Evolutionary conservation across 805 yeast genomes (phyloP), one percentile per base, ranked within the genome.

Genomic region (Diddensiella caesifluorescens): DNA sequence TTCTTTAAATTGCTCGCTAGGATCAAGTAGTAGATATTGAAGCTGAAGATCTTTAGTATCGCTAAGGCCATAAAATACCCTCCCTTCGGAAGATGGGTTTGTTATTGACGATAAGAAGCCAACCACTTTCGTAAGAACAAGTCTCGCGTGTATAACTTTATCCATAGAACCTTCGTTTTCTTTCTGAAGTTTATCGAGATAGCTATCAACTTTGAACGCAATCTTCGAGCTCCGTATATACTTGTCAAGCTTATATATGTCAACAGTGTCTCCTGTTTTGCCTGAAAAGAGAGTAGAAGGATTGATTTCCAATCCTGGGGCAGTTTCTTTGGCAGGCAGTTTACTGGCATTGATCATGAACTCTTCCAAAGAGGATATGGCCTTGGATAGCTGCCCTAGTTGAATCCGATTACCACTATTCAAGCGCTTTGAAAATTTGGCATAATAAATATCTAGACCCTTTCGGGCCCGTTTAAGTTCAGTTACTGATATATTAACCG

Each of bases 41-140:
- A 89, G 52, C 2, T 65, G 54, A 0, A 59, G 47, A 4, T 49
- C 53, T 0, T 52, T 41, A 13, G 34, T 21, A 15, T 53, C 58
- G 37, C 10, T 65, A 41, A 6, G 49, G 41, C 79, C 84, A 66
- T 81, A 84, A 52, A 82, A 87, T 48, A 82, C 73, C 49, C 77
- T 77, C 0, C 97, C 97, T 55, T 87, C 95, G 23, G 70, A 62
- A 0, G 87, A 73, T 1, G 95, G 94, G 56, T 85, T 83, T 0
- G 82, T 66, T 3, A 88, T 64, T 10, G 81, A 68, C 32, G 71
- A 66, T 21, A 89, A 57, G 50, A 89, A 89, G 9, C 75, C 69
- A 10, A 80, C 66, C 2, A 89, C 67, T 48, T 76, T 77, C 59
- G 83, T 81, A 4, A 88, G 63, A 2, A 81, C 59, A 87, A 26